Conservation (phyloP, 352 stramenopile genomes). For the Globisporangium paddicum region DNA sequence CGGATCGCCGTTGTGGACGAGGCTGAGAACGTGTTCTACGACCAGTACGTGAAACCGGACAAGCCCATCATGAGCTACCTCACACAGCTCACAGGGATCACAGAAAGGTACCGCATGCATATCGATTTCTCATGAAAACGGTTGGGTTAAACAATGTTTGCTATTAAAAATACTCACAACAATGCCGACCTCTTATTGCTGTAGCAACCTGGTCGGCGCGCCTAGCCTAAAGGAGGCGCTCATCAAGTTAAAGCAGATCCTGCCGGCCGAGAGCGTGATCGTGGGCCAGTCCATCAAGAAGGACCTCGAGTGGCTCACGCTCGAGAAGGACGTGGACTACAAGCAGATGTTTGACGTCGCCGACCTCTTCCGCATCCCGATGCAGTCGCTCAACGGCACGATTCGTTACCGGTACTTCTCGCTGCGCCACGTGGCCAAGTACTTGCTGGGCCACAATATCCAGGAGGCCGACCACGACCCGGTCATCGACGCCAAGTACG, state of each 20-base stretch:
- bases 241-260: constrained; percentile 57
- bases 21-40: constrained; percentile 81
- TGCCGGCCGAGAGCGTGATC: constrained; percentile 84
- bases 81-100: constrained; percentile 87
- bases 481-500: constrained; percentile 81
- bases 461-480: constrained; percentile 83
- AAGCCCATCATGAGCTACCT: constrained; percentile 89
- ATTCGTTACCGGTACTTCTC: constrained; percentile 86
- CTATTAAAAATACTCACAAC: not conserved
- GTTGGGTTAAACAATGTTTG: not conserved
- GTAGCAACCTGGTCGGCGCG: constrained; percentile 60
- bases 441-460: constrained; percentile 75
- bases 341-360: constrained; percentile 81
- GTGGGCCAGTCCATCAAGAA: constrained; percentile 93
- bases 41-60: constrained; percentile 84
- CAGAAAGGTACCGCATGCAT: constrained; percentile 40
- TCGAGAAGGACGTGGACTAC: constrained; percentile 85
- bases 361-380: constrained; percentile 78
- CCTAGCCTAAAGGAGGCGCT: constrained; percentile 73
- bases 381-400: constrained; percentile 64
- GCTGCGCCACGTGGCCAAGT: constrained; percentile 78
- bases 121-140: not conserved
- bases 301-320: constrained; percentile 87
- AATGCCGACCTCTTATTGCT: too few species aligned
- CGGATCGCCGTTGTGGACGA: constrained; percentile 88